phyloP scores from a whole-genome alignment of 805 yeast species.

The Wickerhamiella shivajii region DNA sequence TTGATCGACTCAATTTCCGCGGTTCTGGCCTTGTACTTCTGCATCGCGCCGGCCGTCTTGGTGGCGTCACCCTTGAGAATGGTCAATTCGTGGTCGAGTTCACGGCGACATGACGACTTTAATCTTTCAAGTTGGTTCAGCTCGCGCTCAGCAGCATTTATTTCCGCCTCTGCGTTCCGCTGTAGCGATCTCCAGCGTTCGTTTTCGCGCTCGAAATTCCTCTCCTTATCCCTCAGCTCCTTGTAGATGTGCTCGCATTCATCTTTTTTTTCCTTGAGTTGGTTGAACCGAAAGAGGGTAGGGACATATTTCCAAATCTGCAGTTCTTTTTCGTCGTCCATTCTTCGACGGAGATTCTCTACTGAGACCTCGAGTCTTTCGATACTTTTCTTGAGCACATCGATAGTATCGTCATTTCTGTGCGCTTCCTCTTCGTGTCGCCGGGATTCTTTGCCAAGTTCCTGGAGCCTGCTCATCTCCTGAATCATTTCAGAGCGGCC shows the following conservation, averaged over 20 bases:
- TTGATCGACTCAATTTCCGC: too few relatives aligned
- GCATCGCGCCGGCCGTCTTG: too few relatives aligned
- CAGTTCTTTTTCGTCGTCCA: constrained; percentile 5
- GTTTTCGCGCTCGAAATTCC: neutral
- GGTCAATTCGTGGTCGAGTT: too few relatives aligned
- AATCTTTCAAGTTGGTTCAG: too few relatives aligned
- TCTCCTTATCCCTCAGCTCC: too few relatives aligned
- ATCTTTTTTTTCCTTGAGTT: constrained; percentile 5
- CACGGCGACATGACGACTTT: too few relatives aligned
- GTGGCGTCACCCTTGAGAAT: too few relatives aligned
- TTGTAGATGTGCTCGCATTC: neutral
- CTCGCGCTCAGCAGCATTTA: too few relatives aligned
- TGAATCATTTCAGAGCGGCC: constrained; percentile 29
- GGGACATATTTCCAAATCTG: constrained; percentile 1
- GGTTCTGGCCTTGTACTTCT: too few relatives aligned
- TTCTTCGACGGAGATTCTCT: constrained; percentile 3
- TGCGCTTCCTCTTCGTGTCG: constrained; percentile 16
- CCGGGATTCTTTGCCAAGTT: constrained; percentile 29
- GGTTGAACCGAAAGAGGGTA: constrained; percentile 11
- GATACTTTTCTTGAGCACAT: neutral
- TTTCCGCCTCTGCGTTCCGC: too few relatives aligned
- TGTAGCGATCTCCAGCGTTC: neutral
- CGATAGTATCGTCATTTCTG: neutral
- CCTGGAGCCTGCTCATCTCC: constrained; percentile 43
- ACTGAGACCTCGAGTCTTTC: constrained; percentile 11